Conservation (phyloP, 1,139 yeast genomes). For the Hansenula lynferdii region DNA sequence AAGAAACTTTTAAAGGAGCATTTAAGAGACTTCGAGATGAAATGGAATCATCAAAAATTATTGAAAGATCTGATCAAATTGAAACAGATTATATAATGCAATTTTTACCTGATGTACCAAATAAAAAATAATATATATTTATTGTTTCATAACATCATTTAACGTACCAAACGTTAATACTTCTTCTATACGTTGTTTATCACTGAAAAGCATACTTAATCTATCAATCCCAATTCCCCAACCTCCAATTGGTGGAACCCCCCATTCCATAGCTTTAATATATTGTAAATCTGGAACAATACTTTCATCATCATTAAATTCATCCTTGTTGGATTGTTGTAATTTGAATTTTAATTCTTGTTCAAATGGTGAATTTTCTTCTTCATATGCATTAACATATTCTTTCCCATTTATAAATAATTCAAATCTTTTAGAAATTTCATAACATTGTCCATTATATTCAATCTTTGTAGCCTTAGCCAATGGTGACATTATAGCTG, state of each 20-base stretch:
- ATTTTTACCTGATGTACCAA: too few relatives aligned
- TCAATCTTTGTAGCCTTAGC: slow-evolving; percentile 54
- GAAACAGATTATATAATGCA: too few relatives aligned
- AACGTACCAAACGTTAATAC: slow-evolving; percentile 82
- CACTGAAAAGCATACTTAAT: slow-evolving; percentile 72
- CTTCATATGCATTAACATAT: slow-evolving; percentile 92
- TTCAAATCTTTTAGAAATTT: slow-evolving; percentile 72
- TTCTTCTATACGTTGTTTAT: slow-evolving; percentile 62
- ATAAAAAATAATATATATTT: too few relatives aligned
- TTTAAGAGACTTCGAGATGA: too few relatives aligned
- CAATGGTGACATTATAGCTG: slow-evolving; percentile 79
- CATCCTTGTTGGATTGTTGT: slow-evolving; percentile 47
- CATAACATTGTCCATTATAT: slow-evolving; percentile 30
- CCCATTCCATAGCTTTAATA: slow-evolving; percentile 78
- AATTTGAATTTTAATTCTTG: slow-evolving; percentile 57
- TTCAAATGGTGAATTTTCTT: slow-evolving; percentile 79
- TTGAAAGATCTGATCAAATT: too few relatives aligned
- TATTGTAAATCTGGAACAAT: slow-evolving; percentile 70
- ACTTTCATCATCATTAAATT: slow-evolving; percentile 53
- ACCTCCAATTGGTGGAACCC: slow-evolving; percentile 97
- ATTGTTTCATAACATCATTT: slow-evolving; percentile 62
- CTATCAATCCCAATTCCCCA: slow-evolving; percentile 97
- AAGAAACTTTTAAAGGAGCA: too few relatives aligned
- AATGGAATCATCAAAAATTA: too few relatives aligned
- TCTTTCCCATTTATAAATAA: slow-evolving; percentile 77